Percentiles rank a stretch among this genome's conserved stretches.
Evolutionary conservation across 352 stramenopile genomes (phyloP).

Genomic region (Pythium oligandrum): DNA sequence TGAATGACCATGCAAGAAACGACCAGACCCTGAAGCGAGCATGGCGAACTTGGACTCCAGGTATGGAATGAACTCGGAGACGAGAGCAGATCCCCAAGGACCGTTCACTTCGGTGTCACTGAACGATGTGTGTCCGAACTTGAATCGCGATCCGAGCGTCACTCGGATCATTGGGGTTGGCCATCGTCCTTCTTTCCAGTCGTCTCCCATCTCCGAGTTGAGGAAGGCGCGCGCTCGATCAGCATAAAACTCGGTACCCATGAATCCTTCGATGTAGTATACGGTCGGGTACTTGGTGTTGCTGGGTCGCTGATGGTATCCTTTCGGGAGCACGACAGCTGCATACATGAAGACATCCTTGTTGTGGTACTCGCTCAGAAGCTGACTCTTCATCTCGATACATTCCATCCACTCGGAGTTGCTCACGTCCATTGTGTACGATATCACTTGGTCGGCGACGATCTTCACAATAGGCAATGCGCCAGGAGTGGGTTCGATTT

Average conservation of each 20-base stretch:
- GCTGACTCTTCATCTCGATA: slow-evolving; percentile 60
- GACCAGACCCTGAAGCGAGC: slow-evolving; percentile 26
- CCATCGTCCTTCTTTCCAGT: slow-evolving; percentile 55
- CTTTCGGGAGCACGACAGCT: slow-evolving; percentile 54
- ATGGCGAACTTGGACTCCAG: slow-evolving; percentile 48
- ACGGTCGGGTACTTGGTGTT: slow-evolving; percentile 39
- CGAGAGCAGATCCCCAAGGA: slow-evolving; percentile 64
- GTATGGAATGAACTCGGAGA: slow-evolving; percentile 66
- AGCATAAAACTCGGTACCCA: slow-evolving; percentile 58
- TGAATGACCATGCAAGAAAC: slow-evolving; percentile 71
- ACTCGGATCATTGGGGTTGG: slow-evolving; percentile 59
- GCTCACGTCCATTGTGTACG: slow-evolving; percentile 35
- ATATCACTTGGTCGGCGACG: slow-evolving; percentile 3
- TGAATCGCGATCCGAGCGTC: slow-evolving; percentile 66
- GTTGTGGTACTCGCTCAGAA: slow-evolving; percentile 62
- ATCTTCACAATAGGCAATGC: too few relatives aligned
- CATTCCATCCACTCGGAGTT: slow-evolving; percentile 57
- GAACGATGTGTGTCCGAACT: slow-evolving; percentile 76
- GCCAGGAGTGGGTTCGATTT: too few relatives aligned
- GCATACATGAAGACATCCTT: slow-evolving; percentile 67
- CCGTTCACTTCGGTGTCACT: slow-evolving; percentile 58
- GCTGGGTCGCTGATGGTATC: slow-evolving; percentile 27
- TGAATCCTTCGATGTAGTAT: slow-evolving; percentile 80
- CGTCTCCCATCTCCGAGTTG: slow-evolving; percentile 50
- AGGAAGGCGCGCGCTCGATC: slow-evolving; percentile 56